These are phyloP conservation scores for Urochloa ruziziensis DNA, from an alignment of 176 grass and related monocot species.

Conservation along the genomic window DNA sequence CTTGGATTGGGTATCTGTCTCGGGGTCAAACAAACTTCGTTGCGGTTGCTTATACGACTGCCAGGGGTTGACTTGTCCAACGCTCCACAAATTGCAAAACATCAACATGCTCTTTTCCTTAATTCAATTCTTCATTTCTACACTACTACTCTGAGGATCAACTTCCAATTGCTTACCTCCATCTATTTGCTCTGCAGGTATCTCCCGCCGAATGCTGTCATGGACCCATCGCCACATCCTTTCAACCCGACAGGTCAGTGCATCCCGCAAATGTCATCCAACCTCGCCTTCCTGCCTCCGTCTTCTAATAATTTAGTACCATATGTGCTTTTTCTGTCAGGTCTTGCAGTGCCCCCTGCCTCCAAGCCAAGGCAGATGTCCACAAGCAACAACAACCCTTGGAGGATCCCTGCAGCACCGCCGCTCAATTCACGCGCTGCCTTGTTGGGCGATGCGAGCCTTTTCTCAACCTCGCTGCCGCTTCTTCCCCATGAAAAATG, in stretches of 20 bases:
- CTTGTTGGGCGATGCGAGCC: conserved; percentile 52
- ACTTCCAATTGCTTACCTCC: neutral
- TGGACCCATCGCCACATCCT: conserved; percentile 36
- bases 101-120: neutral
- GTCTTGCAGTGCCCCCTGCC: conserved; percentile 30
- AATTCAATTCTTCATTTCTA: neutral
- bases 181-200: conserved; percentile 13
- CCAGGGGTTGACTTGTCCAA: neutral
- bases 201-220: conserved; percentile 13
- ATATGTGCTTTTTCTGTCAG: conserved; percentile 6
- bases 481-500: conserved; percentile 73
- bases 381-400: conserved; percentile 30
- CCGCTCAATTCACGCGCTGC: conserved; percentile 10
- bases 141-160: neutral
- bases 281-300: neutral
- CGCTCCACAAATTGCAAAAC: neutral
- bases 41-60: too few relatives aligned
- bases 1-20: too few relatives aligned
- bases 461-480: conserved; percentile 89
- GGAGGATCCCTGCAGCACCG: conserved; percentile 24
- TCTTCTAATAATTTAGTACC: neutral
- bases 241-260: conserved; percentile 36
- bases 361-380: conserved; percentile 29
- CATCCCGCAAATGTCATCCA: neutral
- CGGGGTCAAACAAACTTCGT: too few relatives aligned